Evolutionary conservation across 345 rosid genomes (phyloP), one percentile per base, ranked within the genome.

Genomic region (Microcos paniculata): DNA sequence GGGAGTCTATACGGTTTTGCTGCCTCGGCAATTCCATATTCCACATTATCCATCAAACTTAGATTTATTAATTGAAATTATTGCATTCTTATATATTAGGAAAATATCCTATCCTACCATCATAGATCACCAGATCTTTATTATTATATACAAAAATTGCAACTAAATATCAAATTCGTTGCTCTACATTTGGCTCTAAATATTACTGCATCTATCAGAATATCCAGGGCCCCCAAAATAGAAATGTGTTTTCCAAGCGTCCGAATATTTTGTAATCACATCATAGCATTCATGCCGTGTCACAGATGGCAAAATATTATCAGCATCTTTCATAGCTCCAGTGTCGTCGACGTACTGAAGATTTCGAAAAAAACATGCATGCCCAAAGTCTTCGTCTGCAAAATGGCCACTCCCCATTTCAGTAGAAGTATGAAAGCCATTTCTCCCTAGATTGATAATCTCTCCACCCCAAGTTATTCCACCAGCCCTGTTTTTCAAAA

Each of bases 401-500:
- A 86, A 88, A 77, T 88, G 84, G 9, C 89, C 91, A 55, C 91
- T 84, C 11, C 91, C 89, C 91, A 86, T 88, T n/a, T 82, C 79
- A 45, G 91, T 86, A 1, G 77, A 31, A 0, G 85, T 80, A 78
- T 78, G 88, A 3, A 51, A 74, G 16, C 79, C 82, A 0, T 26
- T 55, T 10, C 43, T 2, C 38, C 21, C 15, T 9, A 40, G 38
- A 75, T 88, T 84, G 3, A 77, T 53, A 30, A 85, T 38, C 78
- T 86, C 91, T 6, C 86, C 89, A 6, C 91, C 88, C 85, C 86
- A 86, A 13, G 28, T 63, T n/a, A 88, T 62, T 66, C 46, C 38
- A 2, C 70, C 51, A 12, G 86, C 81, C 57, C 83, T 77, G 58
- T 76, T 79, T 1, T 74, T 28, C 26, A 88, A 53, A 61, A 62